A percentile compares a stretch with the other conserved stretches of the same genome.
phyloP scores from a whole-genome alignment of 202 grass and related monocot species.

The Zoysia matrella region DNA sequence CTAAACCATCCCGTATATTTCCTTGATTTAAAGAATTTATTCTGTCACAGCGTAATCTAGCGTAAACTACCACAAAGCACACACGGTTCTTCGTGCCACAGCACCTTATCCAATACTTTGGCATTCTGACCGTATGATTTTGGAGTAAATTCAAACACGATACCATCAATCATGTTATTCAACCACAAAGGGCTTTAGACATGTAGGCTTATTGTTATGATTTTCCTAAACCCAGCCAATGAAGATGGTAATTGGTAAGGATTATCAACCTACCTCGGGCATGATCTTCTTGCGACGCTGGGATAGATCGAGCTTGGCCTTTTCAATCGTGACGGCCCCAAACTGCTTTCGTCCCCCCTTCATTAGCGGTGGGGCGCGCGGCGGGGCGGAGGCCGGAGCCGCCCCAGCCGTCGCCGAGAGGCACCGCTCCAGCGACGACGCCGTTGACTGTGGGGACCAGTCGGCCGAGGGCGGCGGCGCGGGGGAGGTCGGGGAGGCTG shows the following conservation, averaged over 20 bases:
- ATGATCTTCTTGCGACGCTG: constrained; percentile 61
- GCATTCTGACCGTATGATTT: not conserved
- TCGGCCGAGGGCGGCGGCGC: constrained; percentile 21
- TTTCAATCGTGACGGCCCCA: not conserved
- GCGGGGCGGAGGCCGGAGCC: constrained; percentile 29
- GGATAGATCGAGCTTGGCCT: constrained; percentile 74
- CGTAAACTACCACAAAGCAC: constrained; percentile 2
- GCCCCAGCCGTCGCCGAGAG: constrained; percentile 33
- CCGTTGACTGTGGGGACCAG: constrained; percentile 15
- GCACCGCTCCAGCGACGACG: constrained; percentile 56
- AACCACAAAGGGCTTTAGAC: too few relatives aligned
- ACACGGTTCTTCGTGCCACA: not conserved
- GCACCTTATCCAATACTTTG: constrained; percentile 38
- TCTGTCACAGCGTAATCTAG: constrained; percentile 13
- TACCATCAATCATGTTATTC: not conserved
- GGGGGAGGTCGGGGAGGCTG: constrained; percentile 26
- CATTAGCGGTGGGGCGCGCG: constrained; percentile 47
- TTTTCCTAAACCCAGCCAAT: constrained; percentile 17
- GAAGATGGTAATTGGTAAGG: not conserved
- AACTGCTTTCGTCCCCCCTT: constrained; percentile 33
- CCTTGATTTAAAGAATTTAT: not conserved
- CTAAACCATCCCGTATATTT: not conserved
- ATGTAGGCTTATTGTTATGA: not conserved
- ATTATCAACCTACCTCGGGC: constrained; percentile 58
- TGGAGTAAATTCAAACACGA: not conserved